Percentiles rank a stretch among this genome's conserved stretches.
These are phyloP conservation scores for Amylostereum areolatum DNA, from an alignment of 1,284 basidiomycete species.

Conservation along the genomic window DNA sequence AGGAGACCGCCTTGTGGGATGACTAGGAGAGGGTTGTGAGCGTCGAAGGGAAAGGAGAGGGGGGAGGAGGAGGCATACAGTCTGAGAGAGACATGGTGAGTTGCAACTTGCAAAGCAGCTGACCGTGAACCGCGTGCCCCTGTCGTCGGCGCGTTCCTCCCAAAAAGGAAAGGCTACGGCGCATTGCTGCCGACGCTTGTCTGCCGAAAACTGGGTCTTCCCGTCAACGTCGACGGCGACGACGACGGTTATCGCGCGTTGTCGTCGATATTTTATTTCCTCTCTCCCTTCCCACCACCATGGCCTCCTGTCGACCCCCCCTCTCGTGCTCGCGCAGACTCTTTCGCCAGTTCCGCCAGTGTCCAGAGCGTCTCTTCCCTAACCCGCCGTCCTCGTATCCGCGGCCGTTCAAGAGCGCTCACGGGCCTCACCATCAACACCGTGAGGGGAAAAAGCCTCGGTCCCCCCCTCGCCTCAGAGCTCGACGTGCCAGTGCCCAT, in stretches of 20 bases:
- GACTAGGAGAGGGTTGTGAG: conserved; percentile 25
- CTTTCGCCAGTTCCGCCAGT: conserved; percentile 33
- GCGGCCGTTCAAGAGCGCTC: conserved; percentile 14
- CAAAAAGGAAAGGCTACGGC: too few relatives aligned
- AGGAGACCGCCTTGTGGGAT: conserved; percentile 68
- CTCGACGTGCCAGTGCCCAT: background rate
- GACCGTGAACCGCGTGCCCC: too few relatives aligned
- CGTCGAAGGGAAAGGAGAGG: too few relatives aligned
- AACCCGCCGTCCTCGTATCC: conserved; percentile 26
- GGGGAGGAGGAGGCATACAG: conserved; percentile 4
- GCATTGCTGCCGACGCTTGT: too few relatives aligned
- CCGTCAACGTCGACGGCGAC: conserved; percentile 13
- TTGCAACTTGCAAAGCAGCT: background rate
- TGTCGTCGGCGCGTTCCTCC: too few relatives aligned
- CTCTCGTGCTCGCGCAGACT: conserved; percentile 33
- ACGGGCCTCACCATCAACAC: conserved; percentile 14
- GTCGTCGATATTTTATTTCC: conserved; percentile 20
- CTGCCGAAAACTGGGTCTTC: background rate
- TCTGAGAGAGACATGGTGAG: conserved; percentile 1
- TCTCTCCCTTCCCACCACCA: conserved; percentile 11
- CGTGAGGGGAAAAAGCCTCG: conserved; percentile 16
- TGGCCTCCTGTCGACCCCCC: conserved; percentile 5
- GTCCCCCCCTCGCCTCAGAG: conserved; percentile 4
- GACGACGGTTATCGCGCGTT: conserved; percentile 15
- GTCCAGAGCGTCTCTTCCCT: conserved; percentile 25